Conservation (phyloP, 305 asterid genomes). For the Fraxinus platypoda region DNA sequence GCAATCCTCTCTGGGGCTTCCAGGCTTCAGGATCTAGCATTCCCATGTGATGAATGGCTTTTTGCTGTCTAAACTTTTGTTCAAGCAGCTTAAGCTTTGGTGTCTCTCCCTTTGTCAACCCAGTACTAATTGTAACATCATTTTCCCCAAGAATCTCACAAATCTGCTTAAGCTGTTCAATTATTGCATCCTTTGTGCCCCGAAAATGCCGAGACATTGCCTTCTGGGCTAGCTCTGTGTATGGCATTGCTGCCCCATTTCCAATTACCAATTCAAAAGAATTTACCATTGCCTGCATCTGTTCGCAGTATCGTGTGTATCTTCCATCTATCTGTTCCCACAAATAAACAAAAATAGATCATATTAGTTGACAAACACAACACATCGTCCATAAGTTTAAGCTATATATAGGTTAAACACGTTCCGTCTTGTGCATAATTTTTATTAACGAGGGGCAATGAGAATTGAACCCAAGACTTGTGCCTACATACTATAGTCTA, state of each 20-base stretch:
- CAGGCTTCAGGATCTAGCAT: conserved; percentile 69
- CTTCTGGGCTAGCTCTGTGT: conserved; percentile 64
- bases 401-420: neutral
- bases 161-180: conserved; percentile 42
- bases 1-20: conserved; percentile 86
- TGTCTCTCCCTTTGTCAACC: conserved; percentile 76
- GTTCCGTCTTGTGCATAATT: neutral
- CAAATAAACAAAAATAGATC: neutral
- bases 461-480: neutral
- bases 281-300: conserved; percentile 68
- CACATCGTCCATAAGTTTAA: neutral
- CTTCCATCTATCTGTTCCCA: conserved; percentile 60
- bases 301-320: conserved; percentile 63
- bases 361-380: neutral
- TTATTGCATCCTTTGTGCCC: conserved; percentile 66
- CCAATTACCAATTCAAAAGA: conserved; percentile 57
- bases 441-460: neutral
- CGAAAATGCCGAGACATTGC: conserved; percentile 84
- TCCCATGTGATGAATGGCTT: conserved; percentile 54
- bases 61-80: conserved; percentile 62
- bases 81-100: conserved; percentile 64
- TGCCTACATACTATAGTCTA: neutral
- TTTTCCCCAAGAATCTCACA: conserved; percentile 68
- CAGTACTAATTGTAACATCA: conserved; percentile 34
- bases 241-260: conserved; percentile 57